phyloP scores from a whole-genome alignment of 306 rosid genomes.

The Quercus variabilis region DNA sequence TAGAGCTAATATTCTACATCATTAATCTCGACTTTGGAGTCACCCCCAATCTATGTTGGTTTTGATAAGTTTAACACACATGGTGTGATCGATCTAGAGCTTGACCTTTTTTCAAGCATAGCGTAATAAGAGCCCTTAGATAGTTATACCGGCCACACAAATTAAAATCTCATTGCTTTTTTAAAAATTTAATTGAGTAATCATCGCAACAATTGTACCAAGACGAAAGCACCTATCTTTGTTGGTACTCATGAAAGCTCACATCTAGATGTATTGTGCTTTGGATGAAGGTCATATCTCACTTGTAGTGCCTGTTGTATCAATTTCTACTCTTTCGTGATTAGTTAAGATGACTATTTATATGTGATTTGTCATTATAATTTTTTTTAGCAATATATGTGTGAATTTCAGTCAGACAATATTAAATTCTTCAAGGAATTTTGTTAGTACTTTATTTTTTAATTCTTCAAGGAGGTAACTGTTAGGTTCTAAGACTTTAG shows the following conservation, averaged over 20 bases:
- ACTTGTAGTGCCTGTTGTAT: neutral
- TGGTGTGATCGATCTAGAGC: no score
- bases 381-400: neutral
- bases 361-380: neutral
- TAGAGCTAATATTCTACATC: slow-evolving; percentile 4
- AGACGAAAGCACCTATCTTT: neutral
- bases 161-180: neutral
- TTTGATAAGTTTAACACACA: no score
- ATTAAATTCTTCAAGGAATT: neutral
- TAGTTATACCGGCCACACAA: neutral
- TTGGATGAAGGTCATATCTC: neutral
- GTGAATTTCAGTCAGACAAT: neutral
- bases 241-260: neutral
- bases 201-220: neutral
- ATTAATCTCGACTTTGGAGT: no score
- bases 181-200: neutral
- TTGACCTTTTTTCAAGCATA: no score
- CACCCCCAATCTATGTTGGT: no score
- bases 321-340: neutral
- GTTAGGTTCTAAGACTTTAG: no score
- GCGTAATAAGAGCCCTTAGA: neutral
- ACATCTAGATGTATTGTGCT: neutral
- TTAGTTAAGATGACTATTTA: neutral
- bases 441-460: no score
- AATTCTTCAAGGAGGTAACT: no score